Evolutionary conservation across 768 basidiomycete genomes (phyloP), one percentile per base, ranked within the genome.

Genomic region (Dentipellis sp.): DNA sequence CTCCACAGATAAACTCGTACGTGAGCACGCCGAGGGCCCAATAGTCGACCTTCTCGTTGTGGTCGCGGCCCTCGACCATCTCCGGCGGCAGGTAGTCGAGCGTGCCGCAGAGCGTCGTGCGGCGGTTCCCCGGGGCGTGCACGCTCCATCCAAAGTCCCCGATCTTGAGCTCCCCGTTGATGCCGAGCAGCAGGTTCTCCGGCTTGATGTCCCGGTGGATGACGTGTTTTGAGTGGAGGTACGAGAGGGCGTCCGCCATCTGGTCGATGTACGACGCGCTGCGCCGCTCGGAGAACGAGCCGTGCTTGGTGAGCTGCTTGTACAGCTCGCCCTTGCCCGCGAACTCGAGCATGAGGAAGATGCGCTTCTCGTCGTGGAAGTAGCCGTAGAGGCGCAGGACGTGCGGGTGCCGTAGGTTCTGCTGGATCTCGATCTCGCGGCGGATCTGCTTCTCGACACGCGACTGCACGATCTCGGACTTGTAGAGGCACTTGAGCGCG

Each of bases 171-270:
- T 98, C 95, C 40, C 95, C 95, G 63, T 94, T 92, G 64, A 98
- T 81, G 10, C 94, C 94, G 11, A 98, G 75, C 35, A 99, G 78
- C 50, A 99, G 71, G 69, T 99, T 99, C 73, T 99, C 95, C 0
- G 97, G 97, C 71, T 99, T 99, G 74, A 99, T 99, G 65, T 99
- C 97, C 35, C 97, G 83, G 69, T 99, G 97, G 52, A 98, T 99
- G 65, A 99, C 94, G 66, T 98, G 94, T 67, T 98, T 99, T 53
- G 77, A 74, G 67, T 99, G 97, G 16, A 98, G 78, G 67, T 99
- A 99, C 10, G 75, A 75, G 47, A 99, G 73, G 3, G 95, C 97
- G 69, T 98, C 95, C 10, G 94, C 89, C 95, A 99, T 97, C 68
- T 98, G 97, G 66, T 92, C 88, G 63, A 97, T 87, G 69, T 99